Evolutionary conservation across 2,329 filamentous ascomycete species (phyloP), one percentile per base, ranked within the genome.

Genomic region (Penicillium brevicompactum): DNA sequence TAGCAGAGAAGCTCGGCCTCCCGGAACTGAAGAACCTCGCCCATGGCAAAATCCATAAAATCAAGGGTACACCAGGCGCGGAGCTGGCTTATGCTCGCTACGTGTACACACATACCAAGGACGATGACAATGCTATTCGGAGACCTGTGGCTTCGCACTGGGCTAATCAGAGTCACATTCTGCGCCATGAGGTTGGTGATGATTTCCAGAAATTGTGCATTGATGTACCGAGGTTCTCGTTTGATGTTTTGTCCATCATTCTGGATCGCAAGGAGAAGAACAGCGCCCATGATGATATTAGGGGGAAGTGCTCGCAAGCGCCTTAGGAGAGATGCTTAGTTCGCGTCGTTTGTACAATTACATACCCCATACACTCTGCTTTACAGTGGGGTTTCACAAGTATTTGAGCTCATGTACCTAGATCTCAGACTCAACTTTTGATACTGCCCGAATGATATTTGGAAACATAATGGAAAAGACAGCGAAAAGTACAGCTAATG

Each of bases 11-110:
- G 74, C 87, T 94, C 58, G 83, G 85, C 40, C 77, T 91, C 46
- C 76, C 80, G 0, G 78, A 79, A 9, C 85, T 97, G 59, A 90
- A 90, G 74, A 84, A 81, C 16, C 85, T 96, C 27, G 88, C 92
- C 2, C 90, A 90, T 71, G 87, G 85, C 71, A 97, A 97, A 80
- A 96, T 97, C 67, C 91, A 96, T 79, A 90, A 90, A 72, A 89
- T 96, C 67, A 88, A 92, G 69, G 91, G 88, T 43, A 95, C 90
- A 0, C 91, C 91, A 34, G 88, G 88, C 76, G 92, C 91, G 73
- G 92, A 97, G 80, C 92, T 97, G 69, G 86, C 87, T 24, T 97
- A 96, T 74, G 92, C 92, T 8, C 86, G 91, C 71, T 97, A 92
- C 77, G 89, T 96, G 31, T 96, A 96, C 79, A 85, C 85, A 57